These are phyloP conservation scores for Tephrocybe rancida DNA, from an alignment of 768 basidiomycete genomes.

Conservation along the genomic window DNA sequence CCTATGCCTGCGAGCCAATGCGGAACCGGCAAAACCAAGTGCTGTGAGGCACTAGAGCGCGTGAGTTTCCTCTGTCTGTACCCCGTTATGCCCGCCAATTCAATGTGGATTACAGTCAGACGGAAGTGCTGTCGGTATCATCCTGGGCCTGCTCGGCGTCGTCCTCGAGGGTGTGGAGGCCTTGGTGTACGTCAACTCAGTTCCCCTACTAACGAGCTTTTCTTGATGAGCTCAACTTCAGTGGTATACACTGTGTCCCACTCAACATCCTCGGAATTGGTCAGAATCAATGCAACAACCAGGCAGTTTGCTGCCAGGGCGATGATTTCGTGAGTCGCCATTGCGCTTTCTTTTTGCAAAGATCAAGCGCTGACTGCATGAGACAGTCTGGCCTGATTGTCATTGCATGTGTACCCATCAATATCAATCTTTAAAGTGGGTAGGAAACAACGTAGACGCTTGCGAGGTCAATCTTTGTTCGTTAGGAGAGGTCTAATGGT, in stretches of 20 bases:
- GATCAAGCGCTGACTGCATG: background rate
- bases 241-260: conserved; percentile 33
- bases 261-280: conserved; percentile 27
- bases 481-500: too few relatives aligned
- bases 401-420: conserved; percentile 42
- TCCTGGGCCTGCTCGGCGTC: conserved; percentile 27
- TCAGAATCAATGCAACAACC: conserved; percentile 25
- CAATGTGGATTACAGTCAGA: conserved; percentile 19
- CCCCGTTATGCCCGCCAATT: background rate
- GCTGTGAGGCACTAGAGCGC: conserved; percentile 28
- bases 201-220: background rate
- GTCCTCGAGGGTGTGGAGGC: conserved; percentile 28
- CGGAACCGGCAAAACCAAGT: conserved; percentile 22
- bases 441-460: background rate
- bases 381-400: conserved; percentile 34
- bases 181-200: conserved; percentile 22
- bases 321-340: conserved; percentile 28
- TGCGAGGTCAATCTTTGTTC: too few relatives aligned
- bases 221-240: background rate
- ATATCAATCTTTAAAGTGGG: conserved; percentile 16
- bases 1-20: conserved; percentile 24
- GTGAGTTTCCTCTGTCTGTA: conserved; percentile 7
- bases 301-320: conserved; percentile 43
- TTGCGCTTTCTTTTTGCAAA: background rate
- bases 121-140: conserved; percentile 18